Evolutionary conservation across 225 moss, liverwort and hornwort species (phyloP), one percentile per base, ranked within the genome.

Genomic region (Bryum argenteum): DNA sequence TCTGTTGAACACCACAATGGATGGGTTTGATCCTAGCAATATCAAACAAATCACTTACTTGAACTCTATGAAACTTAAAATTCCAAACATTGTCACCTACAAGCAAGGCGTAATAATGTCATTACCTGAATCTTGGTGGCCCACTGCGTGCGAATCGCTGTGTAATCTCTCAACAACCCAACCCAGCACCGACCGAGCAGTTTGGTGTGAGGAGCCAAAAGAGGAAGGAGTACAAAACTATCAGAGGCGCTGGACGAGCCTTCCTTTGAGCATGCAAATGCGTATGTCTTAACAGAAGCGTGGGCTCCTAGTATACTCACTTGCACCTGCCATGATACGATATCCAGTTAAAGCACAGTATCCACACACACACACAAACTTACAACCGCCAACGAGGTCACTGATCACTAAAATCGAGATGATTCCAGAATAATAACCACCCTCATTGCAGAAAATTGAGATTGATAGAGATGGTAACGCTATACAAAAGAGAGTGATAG

Each of bases 301-400:
- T 89, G 91, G 74, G 94, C 92, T 84, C 89, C 98, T 75, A 99
- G 56, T 58, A 99, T 87, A 60, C 92, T 87, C 54, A 99, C 89
- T 89, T 99, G 94, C 24, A 99, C 94, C 93, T 93, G 81, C 47
- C 79, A 76, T 44, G 9, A 9, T 69, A 64, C 8, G 9, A 69
- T 26, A 33, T 79, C 52, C 26, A 58, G 73, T 58, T 23, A 20
- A 53, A 23, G 20, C 52, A 71, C 16, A 58, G 50, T 41, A 22
- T 22, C n/a, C 20, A 42, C 71, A 40, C 53, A 44, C 8, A 42
- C 56, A 33, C 28, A 28, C 28, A n/a, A n/a, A n/a, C n/a, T 70
- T 21, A 65, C 53, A 63, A 58, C 10, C 51, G 50, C 71, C 22
- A 17, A 39, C 8, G 60, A 18, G 21, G 52, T 14, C 47, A 68